Evolutionary conservation across 2,329 filamentous ascomycete genomes (phyloP).

Genomic region (Aureobasidium sp.): DNA sequence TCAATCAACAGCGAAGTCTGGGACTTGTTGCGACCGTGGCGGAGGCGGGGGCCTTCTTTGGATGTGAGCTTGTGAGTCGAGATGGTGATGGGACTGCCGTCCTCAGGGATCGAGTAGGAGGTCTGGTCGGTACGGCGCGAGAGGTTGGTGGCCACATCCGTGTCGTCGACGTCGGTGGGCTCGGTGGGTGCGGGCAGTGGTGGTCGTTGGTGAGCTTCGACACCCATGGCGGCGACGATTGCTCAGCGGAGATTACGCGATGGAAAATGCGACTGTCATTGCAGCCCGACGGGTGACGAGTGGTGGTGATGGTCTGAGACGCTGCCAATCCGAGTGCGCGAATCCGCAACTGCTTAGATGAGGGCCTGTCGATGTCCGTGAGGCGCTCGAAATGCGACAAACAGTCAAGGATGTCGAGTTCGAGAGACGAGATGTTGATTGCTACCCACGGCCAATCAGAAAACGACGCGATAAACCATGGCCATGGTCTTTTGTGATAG

Average conservation of each 20-base stretch:
- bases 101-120: slow-evolving; percentile 72
- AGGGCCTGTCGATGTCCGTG: neutral
- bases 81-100: slow-evolving; percentile 89
- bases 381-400: neutral
- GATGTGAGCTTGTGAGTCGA: slow-evolving; percentile 59
- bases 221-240: slow-evolving; percentile 11
- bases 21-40: slow-evolving; percentile 53
- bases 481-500: slow-evolving; percentile 2
- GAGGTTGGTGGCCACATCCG: slow-evolving; percentile 58
- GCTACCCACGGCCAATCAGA: slow-evolving; percentile 3
- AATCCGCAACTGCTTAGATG: neutral
- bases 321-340: slow-evolving; percentile 2
- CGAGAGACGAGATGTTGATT: neutral
- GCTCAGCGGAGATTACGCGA: neutral
- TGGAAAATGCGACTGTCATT: neutral
- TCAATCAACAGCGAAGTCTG: slow-evolving; percentile 91
- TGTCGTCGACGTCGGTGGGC: slow-evolving; percentile 42
- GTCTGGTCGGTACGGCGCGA: slow-evolving; percentile 64
- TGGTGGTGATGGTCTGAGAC: neutral
- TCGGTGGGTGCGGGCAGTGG: slow-evolving; percentile 74
- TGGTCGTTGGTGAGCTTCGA: slow-evolving; percentile 29
- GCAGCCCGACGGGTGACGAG: slow-evolving; percentile 1
- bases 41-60: slow-evolving; percentile 44
- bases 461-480: slow-evolving; percentile 5
- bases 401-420: slow-evolving; percentile 4